These are phyloP conservation scores for Plectosphaerella sp. DNA, from an alignment of 2,329 filamentous ascomycete species.

Conservation along the genomic window DNA sequence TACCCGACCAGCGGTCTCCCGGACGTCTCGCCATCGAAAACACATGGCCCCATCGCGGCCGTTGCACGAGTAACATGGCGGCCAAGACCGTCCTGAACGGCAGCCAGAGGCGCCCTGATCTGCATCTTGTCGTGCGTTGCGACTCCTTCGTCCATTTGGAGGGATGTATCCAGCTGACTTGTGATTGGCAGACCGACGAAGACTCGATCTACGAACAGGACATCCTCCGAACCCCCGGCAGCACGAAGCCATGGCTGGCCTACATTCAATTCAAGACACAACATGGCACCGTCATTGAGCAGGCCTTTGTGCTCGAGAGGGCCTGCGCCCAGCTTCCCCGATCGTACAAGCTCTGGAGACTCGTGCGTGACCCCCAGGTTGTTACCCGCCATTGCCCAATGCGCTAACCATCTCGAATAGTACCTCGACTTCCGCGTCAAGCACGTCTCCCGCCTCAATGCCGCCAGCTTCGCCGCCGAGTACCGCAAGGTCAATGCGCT, in stretches of 20 bases:
- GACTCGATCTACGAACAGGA: conserved; percentile 97
- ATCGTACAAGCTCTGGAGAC: conserved; percentile 98
- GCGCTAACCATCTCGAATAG: conserved; percentile 30
- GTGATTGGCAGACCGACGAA: conserved; percentile 61
- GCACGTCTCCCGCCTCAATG: conserved; percentile 78
- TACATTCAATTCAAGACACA: conserved; percentile 90
- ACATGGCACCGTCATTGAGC: conserved; percentile 80
- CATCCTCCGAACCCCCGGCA: conserved; percentile 77
- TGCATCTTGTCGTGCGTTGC: conserved; percentile 43
- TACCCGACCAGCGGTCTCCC: background rate
- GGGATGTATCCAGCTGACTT: background rate
- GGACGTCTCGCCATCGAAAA: background rate
- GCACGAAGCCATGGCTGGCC: conserved; percentile 89
- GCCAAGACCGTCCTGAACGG: conserved; percentile 19
- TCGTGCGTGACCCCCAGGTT: conserved; percentile 46
- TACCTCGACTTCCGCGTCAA: conserved; percentile 83
- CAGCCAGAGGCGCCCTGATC: conserved; percentile 38
- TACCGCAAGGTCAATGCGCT: conserved; percentile 92
- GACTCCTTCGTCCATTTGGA: background rate
- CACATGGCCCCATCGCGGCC: conserved; percentile 1
- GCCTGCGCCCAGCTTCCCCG: conserved; percentile 85
- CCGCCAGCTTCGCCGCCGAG: conserved; percentile 72
- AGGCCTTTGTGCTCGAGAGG: conserved; percentile 82
- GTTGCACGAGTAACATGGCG: conserved; percentile 8
- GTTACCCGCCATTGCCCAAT: background rate